Conservation (phyloP, 306 rosid genomes). For the Trichosanthes cucumerina region DNA sequence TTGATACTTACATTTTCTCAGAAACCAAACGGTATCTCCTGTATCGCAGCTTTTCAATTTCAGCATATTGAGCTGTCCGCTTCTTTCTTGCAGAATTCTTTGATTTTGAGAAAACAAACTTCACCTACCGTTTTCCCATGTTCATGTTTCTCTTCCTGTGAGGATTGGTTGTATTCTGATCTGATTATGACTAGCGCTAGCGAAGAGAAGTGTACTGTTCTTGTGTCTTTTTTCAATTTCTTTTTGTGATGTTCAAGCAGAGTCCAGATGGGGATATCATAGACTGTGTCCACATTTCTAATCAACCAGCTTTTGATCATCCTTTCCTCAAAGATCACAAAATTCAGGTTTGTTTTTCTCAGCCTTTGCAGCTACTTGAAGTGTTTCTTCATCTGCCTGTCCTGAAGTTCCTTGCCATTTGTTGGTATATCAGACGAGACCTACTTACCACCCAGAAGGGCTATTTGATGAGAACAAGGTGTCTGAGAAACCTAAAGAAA, state of each 20-base stretch:
- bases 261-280: conserved; percentile 95
- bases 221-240: neutral
- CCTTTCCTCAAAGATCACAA: conserved; percentile 94
- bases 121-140: neutral
- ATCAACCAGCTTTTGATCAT: conserved; percentile 95
- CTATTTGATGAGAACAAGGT: conserved; percentile 62
- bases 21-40: neutral
- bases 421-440: conserved; percentile 37
- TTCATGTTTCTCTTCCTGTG: neutral
- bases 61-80: neutral
- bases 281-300: conserved; percentile 75
- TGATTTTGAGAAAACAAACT: neutral
- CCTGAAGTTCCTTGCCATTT: neutral
- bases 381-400: neutral
- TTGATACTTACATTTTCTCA: neutral
- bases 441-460: conserved; percentile 80
- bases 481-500: conserved; percentile 33
- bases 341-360: conserved; percentile 34
- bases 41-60: neutral
- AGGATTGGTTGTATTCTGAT: neutral
- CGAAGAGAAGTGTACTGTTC: neutral
- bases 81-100: neutral
- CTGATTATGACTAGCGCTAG: neutral
- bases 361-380: neutral
- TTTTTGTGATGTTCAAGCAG: conserved; percentile 32